Base-by-base conservation (phyloP, 139 green algal species). In the Chlamydomonas schloesseri region DNA sequence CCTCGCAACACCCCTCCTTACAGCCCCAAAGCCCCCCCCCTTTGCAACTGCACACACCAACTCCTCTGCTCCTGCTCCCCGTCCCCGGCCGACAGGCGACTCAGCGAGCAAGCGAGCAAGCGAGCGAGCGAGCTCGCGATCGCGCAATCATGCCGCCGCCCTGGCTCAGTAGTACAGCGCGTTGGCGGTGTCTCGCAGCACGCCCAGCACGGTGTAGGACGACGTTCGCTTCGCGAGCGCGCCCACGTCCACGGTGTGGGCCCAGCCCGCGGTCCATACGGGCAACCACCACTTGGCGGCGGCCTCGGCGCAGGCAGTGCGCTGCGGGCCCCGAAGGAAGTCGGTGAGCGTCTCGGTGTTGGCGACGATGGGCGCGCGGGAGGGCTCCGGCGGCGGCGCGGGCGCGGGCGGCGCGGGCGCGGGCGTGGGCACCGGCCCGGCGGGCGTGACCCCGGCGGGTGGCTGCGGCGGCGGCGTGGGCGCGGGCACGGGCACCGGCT, bases 261-360 rank as follows among this genome's bases (percentile, higher is more conserved):
- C 76, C 76, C 76, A 83, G 29, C 8, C 33, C 0, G 57, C 37
- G 14, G 76, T 82, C 75, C 75, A 82, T 0, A 58, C 29, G 33
- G 57, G 57, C 36, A 71, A 58, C 58, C 75, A 71, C 58, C 75
- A 82, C 13, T 26, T 26, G 11, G 75, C 75, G 11, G 75, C 75
- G 8, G 64, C 58, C 58, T 71, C 75, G 24, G 75, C 75, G 28
- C 75, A 82, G 18, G 36, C 75, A 0, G 75, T 58, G 57, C 75
- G 75, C 58, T 82, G 58, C 3, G 57, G 57, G 10, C 75, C 75
- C 1, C 75, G 57, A 36, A 82, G 75, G 75, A 82, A 82, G 58
- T 82, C 75, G 24, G 58, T 72, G 1, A 82, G 75, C 34, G 75
- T 82, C 58, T 82, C 75, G 36, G 75, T 71, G 75, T 82, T 82